Evolutionary conservation across 73 alveolate genomes (phyloP).

Genomic region (Uronychia binucleata): DNA sequence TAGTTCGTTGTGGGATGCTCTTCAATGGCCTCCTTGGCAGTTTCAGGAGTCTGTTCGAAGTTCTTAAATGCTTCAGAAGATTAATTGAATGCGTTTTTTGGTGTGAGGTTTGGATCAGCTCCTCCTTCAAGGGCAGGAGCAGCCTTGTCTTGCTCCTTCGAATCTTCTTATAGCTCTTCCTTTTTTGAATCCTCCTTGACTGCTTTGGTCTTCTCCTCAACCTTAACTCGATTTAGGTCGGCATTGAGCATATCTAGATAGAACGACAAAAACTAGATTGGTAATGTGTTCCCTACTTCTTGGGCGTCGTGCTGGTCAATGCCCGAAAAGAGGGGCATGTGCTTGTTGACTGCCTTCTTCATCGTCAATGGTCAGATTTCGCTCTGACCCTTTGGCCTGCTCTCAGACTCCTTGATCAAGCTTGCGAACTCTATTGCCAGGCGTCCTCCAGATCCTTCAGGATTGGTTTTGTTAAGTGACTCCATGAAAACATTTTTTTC

Average conservation of each 20-base stretch:
- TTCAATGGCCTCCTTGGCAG: too few relatives aligned
- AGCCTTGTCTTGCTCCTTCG: too few relatives aligned
- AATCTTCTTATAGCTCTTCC: too few relatives aligned
- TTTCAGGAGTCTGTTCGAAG: too few relatives aligned
- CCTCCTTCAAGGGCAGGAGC: too few relatives aligned
- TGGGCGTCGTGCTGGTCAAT: constrained; percentile 4
- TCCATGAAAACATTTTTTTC: constrained; percentile 1
- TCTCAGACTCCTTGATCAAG: constrained; percentile 3
- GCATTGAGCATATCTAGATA: too few relatives aligned
- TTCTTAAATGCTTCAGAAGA: too few relatives aligned
- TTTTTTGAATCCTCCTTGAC: too few relatives aligned
- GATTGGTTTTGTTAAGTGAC: constrained; percentile 11
- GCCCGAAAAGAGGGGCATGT: constrained; percentile 55
- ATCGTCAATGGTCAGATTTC: constrained; percentile 29
- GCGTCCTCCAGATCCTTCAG: neutral
- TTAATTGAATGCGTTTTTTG: too few relatives aligned
- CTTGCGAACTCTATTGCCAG: constrained; percentile 15
- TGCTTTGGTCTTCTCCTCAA: neutral
- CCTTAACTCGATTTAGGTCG: too few relatives aligned
- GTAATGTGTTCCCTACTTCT: neutral
- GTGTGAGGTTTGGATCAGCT: too few relatives aligned
- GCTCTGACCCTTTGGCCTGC: neutral
- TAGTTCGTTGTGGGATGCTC: too few relatives aligned
- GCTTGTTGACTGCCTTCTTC: constrained; percentile 48
- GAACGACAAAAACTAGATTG: neutral